These are phyloP conservation scores for Alternaria infectoria DNA, from an alignment of 2,329 filamentous ascomycete genomes.

Conservation along the genomic window DNA sequence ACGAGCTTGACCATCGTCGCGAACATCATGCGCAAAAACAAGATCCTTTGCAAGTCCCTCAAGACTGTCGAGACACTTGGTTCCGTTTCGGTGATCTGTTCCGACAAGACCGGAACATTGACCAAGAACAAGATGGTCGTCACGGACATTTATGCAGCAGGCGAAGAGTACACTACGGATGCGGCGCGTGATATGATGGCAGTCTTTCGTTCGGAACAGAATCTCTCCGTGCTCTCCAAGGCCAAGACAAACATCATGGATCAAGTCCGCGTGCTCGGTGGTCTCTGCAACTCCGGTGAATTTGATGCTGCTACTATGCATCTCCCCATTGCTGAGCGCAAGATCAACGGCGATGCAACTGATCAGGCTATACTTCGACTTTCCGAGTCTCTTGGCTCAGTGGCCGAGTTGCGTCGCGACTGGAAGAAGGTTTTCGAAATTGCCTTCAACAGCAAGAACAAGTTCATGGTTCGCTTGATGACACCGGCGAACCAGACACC, in stretches of 20 bases:
- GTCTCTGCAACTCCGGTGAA: slow-evolving; percentile 76
- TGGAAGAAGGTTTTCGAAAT: slow-evolving; percentile 68
- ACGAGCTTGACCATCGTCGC: slow-evolving; percentile 77
- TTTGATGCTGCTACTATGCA: slow-evolving; percentile 71
- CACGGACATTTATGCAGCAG: slow-evolving; percentile 69
- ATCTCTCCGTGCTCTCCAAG: slow-evolving; percentile 29
- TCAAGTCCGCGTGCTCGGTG: slow-evolving; percentile 67
- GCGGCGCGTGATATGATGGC: slow-evolving; percentile 52
- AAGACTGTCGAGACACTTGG: slow-evolving; percentile 80
- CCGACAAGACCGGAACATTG: slow-evolving; percentile 77
- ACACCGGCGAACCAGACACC: slow-evolving; percentile 45
- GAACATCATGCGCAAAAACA: slow-evolving; percentile 77
- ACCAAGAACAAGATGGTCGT: slow-evolving; percentile 76
- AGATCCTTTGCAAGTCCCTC: slow-evolving; percentile 79
- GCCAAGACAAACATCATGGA: slow-evolving; percentile 42
- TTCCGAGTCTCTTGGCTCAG: slow-evolving; percentile 67
- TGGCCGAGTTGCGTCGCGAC: slow-evolving; percentile 64
- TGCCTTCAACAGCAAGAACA: slow-evolving; percentile 83
- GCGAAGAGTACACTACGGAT: slow-evolving; percentile 58
- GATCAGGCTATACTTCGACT: slow-evolving; percentile 77
- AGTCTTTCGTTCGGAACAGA: slow-evolving; percentile 46
- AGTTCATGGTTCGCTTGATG: slow-evolving; percentile 75
- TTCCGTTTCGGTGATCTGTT: slow-evolving; percentile 74
- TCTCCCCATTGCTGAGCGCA: slow-evolving; percentile 65
- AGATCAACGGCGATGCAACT: slow-evolving; percentile 76